Evolutionary conservation across 495 filamentous ascomycete species (phyloP).

Genomic region (Hamigera avellanea): DNA sequence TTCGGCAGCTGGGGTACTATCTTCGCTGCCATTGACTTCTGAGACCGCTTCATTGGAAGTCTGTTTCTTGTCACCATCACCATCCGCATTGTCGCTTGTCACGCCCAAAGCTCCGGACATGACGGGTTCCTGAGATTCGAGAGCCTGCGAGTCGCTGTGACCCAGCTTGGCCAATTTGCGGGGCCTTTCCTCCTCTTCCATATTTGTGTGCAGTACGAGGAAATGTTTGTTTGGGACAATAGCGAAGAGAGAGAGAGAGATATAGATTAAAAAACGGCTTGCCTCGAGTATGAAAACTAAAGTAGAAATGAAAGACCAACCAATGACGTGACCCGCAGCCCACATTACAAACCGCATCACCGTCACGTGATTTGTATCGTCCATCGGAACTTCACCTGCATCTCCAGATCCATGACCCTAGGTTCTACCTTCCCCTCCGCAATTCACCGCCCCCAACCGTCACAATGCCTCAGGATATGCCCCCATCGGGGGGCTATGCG

Average conservation of each 20-base stretch:
- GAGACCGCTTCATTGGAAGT: background rate
- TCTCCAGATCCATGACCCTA: slow-evolving; percentile 27
- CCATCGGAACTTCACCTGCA: slow-evolving; percentile 28
- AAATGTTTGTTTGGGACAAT: too few species aligned
- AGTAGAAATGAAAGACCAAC: slow-evolving; percentile 8
- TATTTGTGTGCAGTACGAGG: slow-evolving; percentile 7
- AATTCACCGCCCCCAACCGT: slow-evolving; percentile 7
- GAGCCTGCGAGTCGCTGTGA: slow-evolving; percentile 11
- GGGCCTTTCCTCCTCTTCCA: slow-evolving; percentile 44
- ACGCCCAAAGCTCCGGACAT: slow-evolving; percentile 23
- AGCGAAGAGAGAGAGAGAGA: background rate
- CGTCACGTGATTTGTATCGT: slow-evolving; percentile 23
- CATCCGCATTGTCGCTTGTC: slow-evolving; percentile 2
- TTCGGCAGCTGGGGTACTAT: background rate
- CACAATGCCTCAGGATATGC: slow-evolving; percentile 70
- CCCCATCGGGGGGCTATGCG: slow-evolving; percentile 85
- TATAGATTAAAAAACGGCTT: too few species aligned
- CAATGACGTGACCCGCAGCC: slow-evolving; percentile 21
- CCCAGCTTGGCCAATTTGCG: slow-evolving; percentile 39
- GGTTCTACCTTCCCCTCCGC: slow-evolving; percentile 24
- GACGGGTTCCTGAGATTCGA: slow-evolving; percentile 7
- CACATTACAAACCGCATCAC: slow-evolving; percentile 19
- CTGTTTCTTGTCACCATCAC: background rate
- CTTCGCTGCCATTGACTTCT: slow-evolving; percentile 1
- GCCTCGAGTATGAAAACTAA: too few species aligned